phyloP scores from a whole-genome alignment of 306 rosid species.

The Cyclanthera cordifolia region DNA sequence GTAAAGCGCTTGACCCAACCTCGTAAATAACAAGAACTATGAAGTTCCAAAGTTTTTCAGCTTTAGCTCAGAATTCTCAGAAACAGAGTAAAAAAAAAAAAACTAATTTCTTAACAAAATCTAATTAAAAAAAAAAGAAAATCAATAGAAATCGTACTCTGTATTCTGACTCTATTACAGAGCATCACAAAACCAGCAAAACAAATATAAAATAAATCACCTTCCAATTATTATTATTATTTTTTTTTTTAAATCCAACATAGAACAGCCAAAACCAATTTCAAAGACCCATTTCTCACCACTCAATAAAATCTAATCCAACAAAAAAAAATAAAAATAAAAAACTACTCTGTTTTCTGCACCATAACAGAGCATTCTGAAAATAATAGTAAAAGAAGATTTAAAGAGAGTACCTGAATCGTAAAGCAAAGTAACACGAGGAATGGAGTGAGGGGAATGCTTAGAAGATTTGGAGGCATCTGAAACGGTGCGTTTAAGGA shows the following conservation, averaged over 20 bases:
- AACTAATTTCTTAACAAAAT: background rate
- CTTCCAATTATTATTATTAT: too few relatives aligned
- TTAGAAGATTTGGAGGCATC: constrained; percentile 71
- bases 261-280: background rate
- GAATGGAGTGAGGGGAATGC: constrained; percentile 68
- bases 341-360: too few relatives aligned
- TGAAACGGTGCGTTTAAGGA: constrained; percentile 64
- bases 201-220: background rate
- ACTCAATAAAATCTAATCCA: background rate
- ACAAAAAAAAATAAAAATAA: background rate
- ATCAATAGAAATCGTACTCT: background rate
- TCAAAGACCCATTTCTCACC: background rate
- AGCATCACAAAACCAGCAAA: background rate
- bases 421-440: constrained; percentile 85
- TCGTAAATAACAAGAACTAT: constrained; percentile 4
- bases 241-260: background rate
- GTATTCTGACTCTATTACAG: background rate
- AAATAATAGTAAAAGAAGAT: background rate
- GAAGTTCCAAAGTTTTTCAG: background rate
- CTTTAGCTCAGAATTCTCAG: constrained; percentile 10
- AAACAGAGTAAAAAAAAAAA: background rate
- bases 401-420: constrained; percentile 49
- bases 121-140: background rate
- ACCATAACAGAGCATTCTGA: background rate
- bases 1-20: too few relatives aligned